These are phyloP conservation scores for Zygotorulaspora mrakii DNA, from an alignment of 1,139 yeast species.

Conservation along the genomic window DNA sequence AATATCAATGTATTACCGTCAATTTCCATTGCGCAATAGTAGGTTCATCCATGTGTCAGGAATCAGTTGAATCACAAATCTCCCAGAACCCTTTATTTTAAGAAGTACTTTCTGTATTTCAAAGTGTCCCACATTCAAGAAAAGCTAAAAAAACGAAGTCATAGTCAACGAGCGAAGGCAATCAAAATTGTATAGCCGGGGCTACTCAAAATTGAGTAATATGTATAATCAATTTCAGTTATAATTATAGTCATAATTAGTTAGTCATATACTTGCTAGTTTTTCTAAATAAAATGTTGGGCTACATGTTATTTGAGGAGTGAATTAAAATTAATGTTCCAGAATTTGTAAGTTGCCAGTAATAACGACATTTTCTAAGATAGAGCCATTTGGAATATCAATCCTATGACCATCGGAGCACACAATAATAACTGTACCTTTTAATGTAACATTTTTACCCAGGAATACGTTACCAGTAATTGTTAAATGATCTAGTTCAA, in stretches of 20 bases:
- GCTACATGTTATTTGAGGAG: too few species aligned
- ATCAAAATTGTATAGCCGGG: too few species aligned
- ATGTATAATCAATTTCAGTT: too few species aligned
- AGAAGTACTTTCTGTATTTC: background rate
- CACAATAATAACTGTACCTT: conserved; percentile 96
- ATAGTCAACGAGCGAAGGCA: too few species aligned
- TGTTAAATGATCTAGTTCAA: conserved; percentile 94
- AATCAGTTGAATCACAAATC: too few species aligned
- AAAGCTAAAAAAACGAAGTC: too few species aligned
- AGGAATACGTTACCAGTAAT: conserved; percentile 93
- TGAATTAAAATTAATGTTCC: conserved; percentile 65
- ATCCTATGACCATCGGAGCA: conserved; percentile 96
- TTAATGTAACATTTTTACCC: conserved; percentile 86
- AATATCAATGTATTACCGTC: conserved; percentile 34
- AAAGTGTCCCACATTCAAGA: too few species aligned
- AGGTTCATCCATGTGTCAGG: background rate
- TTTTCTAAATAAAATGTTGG: too few species aligned
- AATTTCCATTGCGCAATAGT: conserved; percentile 27
- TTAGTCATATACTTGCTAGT: too few species aligned
- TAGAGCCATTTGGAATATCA: conserved; percentile 94
- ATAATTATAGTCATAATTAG: too few species aligned
- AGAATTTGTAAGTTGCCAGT: conserved; percentile 94
- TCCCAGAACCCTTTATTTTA: too few species aligned
- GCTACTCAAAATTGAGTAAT: too few species aligned
- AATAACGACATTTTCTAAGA: conserved; percentile 92